Conservation (phyloP, 2,329 filamentous ascomycete species). For the Chaetomium sp. region DNA sequence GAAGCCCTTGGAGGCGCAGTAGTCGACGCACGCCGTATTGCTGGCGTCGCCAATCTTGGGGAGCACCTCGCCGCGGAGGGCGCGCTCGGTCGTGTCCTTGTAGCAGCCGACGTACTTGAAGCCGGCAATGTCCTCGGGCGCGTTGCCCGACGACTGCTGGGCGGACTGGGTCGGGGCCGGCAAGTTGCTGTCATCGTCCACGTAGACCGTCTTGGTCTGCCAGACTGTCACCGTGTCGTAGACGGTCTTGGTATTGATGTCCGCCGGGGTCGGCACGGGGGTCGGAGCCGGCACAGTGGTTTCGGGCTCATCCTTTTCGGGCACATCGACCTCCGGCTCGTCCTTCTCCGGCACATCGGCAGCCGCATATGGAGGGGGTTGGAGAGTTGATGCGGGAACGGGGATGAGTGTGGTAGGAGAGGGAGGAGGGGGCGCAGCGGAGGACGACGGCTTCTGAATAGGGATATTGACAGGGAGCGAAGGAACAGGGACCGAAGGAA, state of each 20-base stretch:
- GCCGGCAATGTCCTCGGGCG: constrained; percentile 33
- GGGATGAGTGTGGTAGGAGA: constrained; percentile 26
- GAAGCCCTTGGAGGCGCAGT: constrained; percentile 51
- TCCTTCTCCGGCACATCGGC: neutral
- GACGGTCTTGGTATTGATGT: constrained; percentile 27
- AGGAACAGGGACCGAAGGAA: constrained; percentile 1
- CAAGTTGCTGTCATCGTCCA: constrained; percentile 28
- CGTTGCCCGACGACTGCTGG: constrained; percentile 11
- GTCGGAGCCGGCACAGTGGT: neutral
- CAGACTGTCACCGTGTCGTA: constrained; percentile 49
- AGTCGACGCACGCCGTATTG: constrained; percentile 47
- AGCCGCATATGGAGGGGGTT: constrained; percentile 10
- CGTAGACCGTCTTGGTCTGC: constrained; percentile 44
- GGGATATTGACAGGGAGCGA: too few species aligned
- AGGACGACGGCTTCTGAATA: constrained; percentile 9
- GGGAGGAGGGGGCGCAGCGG: constrained; percentile 11
- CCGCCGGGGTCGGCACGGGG: neutral
- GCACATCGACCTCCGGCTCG: neutral
- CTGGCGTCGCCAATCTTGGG: constrained; percentile 48
- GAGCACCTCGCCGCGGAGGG: constrained; percentile 45
- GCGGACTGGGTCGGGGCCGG: constrained; percentile 29
- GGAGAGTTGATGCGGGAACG: neutral
- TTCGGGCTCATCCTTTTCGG: neutral
- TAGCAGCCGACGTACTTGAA: constrained; percentile 50
- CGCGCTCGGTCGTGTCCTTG: constrained; percentile 43